Evolutionary conservation across 345 rosid species (phyloP).

Genomic region (Sisymbrium altissimum): DNA sequence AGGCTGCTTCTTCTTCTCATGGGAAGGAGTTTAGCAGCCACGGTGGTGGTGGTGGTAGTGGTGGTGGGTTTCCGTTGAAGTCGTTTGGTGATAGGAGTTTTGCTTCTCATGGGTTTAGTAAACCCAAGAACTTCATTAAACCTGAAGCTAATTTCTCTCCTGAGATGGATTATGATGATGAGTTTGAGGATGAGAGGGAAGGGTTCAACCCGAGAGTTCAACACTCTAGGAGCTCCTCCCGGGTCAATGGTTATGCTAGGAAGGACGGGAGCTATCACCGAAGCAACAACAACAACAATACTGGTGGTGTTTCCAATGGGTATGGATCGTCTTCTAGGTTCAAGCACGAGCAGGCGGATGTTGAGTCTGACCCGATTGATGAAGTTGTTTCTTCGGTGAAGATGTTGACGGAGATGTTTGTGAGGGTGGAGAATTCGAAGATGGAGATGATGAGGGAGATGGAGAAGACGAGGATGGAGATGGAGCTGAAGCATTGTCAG

Average conservation of each 20-base stretch:
- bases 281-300: not conserved
- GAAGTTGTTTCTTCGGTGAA: constrained; percentile 58
- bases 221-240: constrained; percentile 21
- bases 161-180: constrained; percentile 30
- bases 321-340: constrained; percentile 37
- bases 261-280: constrained; percentile 27
- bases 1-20: not conserved
- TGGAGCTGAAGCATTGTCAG: constrained; percentile 63
- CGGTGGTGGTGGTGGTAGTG: not conserved
- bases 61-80: constrained; percentile 49
- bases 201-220: constrained; percentile 28
- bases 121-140: constrained; percentile 31
- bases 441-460: constrained; percentile 71
- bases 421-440: constrained; percentile 65
- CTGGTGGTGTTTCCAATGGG: constrained; percentile 33
- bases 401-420: constrained; percentile 49
- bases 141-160: constrained; percentile 33
- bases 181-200: constrained; percentile 35
- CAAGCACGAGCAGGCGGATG: constrained; percentile 34
- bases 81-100: constrained; percentile 46
- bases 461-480: constrained; percentile 66
- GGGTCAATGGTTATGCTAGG: constrained; percentile 7
- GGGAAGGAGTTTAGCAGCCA: too few relatives aligned
- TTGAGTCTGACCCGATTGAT: constrained; percentile 43
- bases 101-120: constrained; percentile 31